A percentile compares a stretch with the other conserved stretches of the same genome.
These are phyloP conservation scores for Kalanchoe fedtschenkoi DNA, from an alignment of 164 flowering plant species.

Conservation along the genomic window DNA sequence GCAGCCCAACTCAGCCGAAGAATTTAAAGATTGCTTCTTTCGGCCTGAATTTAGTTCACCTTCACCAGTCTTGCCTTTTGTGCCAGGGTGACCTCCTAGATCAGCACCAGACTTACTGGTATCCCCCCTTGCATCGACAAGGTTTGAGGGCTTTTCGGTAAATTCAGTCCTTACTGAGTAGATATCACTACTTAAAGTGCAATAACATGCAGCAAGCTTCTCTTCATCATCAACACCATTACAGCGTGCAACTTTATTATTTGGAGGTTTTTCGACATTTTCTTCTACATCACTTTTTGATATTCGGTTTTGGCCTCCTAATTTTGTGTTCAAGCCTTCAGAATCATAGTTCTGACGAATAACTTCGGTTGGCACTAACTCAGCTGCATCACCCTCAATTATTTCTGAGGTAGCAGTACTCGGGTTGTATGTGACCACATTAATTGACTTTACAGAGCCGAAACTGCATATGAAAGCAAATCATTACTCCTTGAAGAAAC, in stretches of 20 bases:
- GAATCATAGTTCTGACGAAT: slow-evolving; percentile 7
- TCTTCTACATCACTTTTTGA: slow-evolving; percentile 5
- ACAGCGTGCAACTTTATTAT: background rate
- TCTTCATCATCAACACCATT: background rate
- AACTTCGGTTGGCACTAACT: slow-evolving; percentile 1
- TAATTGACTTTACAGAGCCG: slow-evolving; percentile 68
- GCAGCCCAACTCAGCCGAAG: background rate
- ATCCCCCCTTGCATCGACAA: background rate
- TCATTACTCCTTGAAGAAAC: background rate
- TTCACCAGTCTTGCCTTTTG: background rate
- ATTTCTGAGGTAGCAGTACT: slow-evolving; percentile 11
- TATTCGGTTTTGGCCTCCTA: slow-evolving; percentile 13
- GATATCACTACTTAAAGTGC: background rate
- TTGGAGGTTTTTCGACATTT: background rate
- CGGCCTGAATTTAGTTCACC: background rate
- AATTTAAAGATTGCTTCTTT: background rate
- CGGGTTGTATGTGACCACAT: slow-evolving; percentile 28
- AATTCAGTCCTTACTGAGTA: background rate
- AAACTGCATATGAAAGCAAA: slow-evolving; percentile 45
- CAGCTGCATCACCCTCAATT: slow-evolving; percentile 10
- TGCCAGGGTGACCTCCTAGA: too few relatives aligned
- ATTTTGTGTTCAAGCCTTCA: slow-evolving; percentile 10
- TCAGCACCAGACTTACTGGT: background rate
- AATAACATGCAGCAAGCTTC: background rate
- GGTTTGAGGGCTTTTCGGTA: background rate